phyloP scores from a whole-genome alignment of 768 basidiomycete genomes.

The Amanita brunnescens region DNA sequence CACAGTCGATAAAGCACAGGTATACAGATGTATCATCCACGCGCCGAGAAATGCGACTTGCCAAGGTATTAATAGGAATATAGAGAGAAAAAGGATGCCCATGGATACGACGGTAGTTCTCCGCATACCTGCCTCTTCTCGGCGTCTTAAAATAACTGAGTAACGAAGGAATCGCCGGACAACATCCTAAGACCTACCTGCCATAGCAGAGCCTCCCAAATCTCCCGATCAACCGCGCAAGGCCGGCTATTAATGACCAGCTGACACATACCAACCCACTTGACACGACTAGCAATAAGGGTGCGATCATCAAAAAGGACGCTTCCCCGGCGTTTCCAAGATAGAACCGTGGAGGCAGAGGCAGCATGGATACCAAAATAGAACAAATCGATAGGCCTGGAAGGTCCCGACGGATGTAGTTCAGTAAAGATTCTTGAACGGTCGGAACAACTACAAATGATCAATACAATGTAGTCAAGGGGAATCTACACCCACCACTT shows the following conservation, averaged over 20 bases:
- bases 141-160: conserved; percentile 16
- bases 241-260: conserved; percentile 42
- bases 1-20: conserved; percentile 38
- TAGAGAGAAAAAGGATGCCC: conserved; percentile 48
- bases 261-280: conserved; percentile 54
- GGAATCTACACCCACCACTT: conserved; percentile 16
- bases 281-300: conserved; percentile 48
- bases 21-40: conserved; percentile 70
- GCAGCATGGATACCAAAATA: conserved; percentile 42
- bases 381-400: conserved; percentile 36
- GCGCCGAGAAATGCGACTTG: conserved; percentile 85
- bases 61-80: conserved; percentile 78
- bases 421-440: conserved; percentile 38
- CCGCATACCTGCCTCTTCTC: conserved; percentile 29
- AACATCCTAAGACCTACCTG: conserved; percentile 27
- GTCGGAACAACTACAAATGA: conserved; percentile 34
- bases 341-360: conserved; percentile 44
- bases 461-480: background rate
- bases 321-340: conserved; percentile 52
- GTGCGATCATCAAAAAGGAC: conserved; percentile 43
- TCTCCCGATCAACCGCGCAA: conserved; percentile 40
- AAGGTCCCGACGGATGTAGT: conserved; percentile 31
- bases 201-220: conserved; percentile 22
- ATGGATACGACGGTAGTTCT: conserved; percentile 51
- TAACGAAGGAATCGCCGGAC: background rate